phyloP scores from a whole-genome alignment of 495 filamentous ascomycete genomes.

The Bacidia rubella region DNA sequence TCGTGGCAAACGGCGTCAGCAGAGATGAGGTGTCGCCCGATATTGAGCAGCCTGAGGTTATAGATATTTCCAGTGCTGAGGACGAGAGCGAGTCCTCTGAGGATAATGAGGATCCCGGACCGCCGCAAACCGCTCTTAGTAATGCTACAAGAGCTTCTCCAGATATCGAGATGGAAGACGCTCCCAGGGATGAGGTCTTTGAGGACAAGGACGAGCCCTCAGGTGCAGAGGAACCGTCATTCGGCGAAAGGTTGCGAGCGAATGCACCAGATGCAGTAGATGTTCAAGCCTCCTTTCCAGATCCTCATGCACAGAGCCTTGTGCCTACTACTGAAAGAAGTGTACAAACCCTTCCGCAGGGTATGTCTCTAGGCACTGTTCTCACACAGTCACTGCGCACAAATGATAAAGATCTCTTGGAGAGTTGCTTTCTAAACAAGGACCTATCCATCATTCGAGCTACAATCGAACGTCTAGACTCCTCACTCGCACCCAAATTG shows the following conservation, averaged over 20 bases:
- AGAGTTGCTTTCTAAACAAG: slow-evolving; percentile 73
- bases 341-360: slow-evolving; percentile 46
- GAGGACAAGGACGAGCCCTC: slow-evolving; percentile 24
- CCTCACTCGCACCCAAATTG: slow-evolving; percentile 60
- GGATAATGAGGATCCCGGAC: slow-evolving; percentile 24
- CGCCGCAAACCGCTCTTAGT: slow-evolving; percentile 19
- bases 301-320: slow-evolving; percentile 29
- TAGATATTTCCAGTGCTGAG: slow-evolving; percentile 44
- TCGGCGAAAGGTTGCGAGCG: slow-evolving; percentile 73
- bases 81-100: slow-evolving; percentile 27
- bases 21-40: slow-evolving; percentile 12
- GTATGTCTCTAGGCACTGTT: slow-evolving; percentile 73
- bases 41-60: slow-evolving; percentile 23
- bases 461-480: slow-evolving; percentile 82
- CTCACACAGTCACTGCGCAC: slow-evolving; percentile 86
- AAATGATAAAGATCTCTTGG: slow-evolving; percentile 74
- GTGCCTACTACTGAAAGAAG: slow-evolving; percentile 10
- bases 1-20: slow-evolving; percentile 34
- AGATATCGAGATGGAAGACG: slow-evolving; percentile 40
- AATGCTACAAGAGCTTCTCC: slow-evolving; percentile 21
- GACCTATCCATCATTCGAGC: slow-evolving; percentile 63
- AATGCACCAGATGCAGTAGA: slow-evolving; percentile 59
- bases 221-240: slow-evolving; percentile 53
- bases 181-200: slow-evolving; percentile 12
- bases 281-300: slow-evolving; percentile 48